These are phyloP conservation scores for Claviceps purpurea DNA, from an alignment of 2,329 filamentous ascomycete genomes.

Conservation along the genomic window DNA sequence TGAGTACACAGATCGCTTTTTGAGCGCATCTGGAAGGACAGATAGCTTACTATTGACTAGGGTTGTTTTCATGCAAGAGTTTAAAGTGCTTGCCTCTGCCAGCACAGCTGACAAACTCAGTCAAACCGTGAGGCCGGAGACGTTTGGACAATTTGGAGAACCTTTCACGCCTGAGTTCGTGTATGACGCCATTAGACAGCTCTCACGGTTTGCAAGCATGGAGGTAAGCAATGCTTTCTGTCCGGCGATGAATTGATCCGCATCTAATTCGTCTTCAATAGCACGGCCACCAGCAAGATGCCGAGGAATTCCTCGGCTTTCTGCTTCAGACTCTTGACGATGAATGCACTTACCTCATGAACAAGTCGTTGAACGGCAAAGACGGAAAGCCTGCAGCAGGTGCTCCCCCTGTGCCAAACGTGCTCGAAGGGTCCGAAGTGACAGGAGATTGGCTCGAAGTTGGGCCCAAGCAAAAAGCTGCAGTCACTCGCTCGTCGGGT, in stretches of 20 bases:
- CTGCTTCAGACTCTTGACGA: constrained; percentile 86
- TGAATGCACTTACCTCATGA: constrained; percentile 70
- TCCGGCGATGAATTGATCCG: not conserved
- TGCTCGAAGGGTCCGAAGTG: constrained; percentile 18
- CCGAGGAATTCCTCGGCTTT: constrained; percentile 92
- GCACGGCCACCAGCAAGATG: constrained; percentile 94
- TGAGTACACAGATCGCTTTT: constrained; percentile 28
- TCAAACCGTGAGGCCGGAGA: constrained; percentile 61
- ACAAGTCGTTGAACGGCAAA: constrained; percentile 27
- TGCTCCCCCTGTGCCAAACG: constrained; percentile 15
- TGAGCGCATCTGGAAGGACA: not conserved
- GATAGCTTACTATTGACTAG: constrained; percentile 25
- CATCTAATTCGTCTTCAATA: constrained; percentile 20
- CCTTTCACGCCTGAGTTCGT: constrained; percentile 89
- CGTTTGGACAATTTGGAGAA: constrained; percentile 82
- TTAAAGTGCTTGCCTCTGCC: constrained; percentile 72
- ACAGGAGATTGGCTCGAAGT: constrained; percentile 73
- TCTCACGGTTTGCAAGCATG: constrained; percentile 87
- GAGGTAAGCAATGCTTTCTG: constrained; percentile 40
- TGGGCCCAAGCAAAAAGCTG: constrained; percentile 76
- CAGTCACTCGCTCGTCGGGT: constrained; percentile 77
- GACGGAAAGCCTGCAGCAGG: constrained; percentile 20
- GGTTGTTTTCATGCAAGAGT: constrained; percentile 94
- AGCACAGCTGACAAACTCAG: constrained; percentile 59
- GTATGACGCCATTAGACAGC: constrained; percentile 77